These are phyloP conservation scores for Achaetomium macrosporum DNA, from an alignment of 2,329 filamentous ascomycete genomes.

Conservation along the genomic window DNA sequence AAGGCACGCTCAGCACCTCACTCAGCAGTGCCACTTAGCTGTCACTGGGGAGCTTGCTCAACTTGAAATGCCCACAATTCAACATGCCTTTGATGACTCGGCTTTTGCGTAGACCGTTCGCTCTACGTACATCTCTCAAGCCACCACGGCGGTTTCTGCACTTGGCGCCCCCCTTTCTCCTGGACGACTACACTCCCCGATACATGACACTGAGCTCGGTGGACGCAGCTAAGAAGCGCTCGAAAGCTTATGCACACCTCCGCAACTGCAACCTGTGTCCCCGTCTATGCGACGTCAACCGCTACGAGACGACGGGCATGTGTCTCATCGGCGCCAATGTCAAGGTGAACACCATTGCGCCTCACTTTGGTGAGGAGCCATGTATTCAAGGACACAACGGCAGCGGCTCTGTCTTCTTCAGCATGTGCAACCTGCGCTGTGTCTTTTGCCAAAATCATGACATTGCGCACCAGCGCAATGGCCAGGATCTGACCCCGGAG, in stretches of 20 bases:
- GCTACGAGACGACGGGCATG: constrained; percentile 71
- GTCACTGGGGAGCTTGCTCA: no score
- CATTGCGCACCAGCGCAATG: constrained; percentile 75
- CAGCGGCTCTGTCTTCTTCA: constrained; percentile 74
- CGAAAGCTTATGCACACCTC: constrained; percentile 67
- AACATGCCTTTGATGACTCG: no score
- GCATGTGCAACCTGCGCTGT: constrained; percentile 61
- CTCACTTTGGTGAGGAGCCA: constrained; percentile 80
- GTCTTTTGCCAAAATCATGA: constrained; percentile 79
- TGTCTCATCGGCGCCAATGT: constrained; percentile 72
- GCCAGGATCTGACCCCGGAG: constrained; percentile 72
- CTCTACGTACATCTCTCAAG: neutral
- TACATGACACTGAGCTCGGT: constrained; percentile 63
- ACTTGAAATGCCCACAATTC: no score
- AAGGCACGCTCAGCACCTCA: no score
- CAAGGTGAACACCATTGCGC: constrained; percentile 78
- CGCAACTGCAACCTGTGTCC: constrained; percentile 78
- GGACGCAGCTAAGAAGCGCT: constrained; percentile 68
- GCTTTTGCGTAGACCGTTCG: no score
- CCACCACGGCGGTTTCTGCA: constrained; percentile 39
- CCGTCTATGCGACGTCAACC: constrained; percentile 69
- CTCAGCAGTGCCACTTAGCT: no score
- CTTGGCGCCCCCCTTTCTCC: constrained; percentile 60
- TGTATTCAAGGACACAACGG: constrained; percentile 79
- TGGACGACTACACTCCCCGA: constrained; percentile 67